Base-by-base conservation (phyloP, 2,329 filamentous ascomycete species). In the Pseudocercospora pini-densiflorae region DNA sequence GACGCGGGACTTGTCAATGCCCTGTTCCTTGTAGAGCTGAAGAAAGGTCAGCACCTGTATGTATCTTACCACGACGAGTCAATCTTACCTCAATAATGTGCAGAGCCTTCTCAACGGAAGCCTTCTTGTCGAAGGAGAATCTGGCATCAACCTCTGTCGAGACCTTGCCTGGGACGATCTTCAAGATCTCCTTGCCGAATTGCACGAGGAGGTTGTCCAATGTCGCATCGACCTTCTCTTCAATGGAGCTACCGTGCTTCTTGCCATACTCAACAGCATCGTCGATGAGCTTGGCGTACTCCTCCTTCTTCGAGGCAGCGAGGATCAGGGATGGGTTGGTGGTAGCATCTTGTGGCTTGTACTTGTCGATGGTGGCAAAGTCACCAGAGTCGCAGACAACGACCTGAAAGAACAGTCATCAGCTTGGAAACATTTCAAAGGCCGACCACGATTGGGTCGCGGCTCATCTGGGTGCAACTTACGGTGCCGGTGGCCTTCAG, bases 311-410 rank as follows among this genome's bases (percentile, higher is more conserved):
- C 80, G 95, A 94, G 72, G 95, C 95, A 74, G 94, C 94, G 80
- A 99, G 91, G 83, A 99, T 98, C 81, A 99, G 88, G 71, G 95
- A 98, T 68, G 95, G 95, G 90, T 99, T 99, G 86, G 95, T 99
- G 82, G 95, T 99, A 79, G 95, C 95, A 92, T 99, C 95, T 88
- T 99, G 94, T 73, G 95, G 95, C 90, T 97, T 97, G 90, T 99
- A 99, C 87, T 98, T 97, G 87, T 87, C 94, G 82, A 99, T 99
- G 82, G 94, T 94, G 89, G 84, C 81, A 74, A 83, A 82, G 79
- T 85, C 91, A 90, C 94, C 95, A 83, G 94, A 97, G 86, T 98
- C 95, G 82, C 92, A 94, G 82, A 98, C 95, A 79, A 98, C 95
- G 72, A 92, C 91, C 93, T 95, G 79, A 73, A 43, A 47, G 51